phyloP scores from a whole-genome alignment of 176 grass and related monocot species.

The Zea luxurians region DNA sequence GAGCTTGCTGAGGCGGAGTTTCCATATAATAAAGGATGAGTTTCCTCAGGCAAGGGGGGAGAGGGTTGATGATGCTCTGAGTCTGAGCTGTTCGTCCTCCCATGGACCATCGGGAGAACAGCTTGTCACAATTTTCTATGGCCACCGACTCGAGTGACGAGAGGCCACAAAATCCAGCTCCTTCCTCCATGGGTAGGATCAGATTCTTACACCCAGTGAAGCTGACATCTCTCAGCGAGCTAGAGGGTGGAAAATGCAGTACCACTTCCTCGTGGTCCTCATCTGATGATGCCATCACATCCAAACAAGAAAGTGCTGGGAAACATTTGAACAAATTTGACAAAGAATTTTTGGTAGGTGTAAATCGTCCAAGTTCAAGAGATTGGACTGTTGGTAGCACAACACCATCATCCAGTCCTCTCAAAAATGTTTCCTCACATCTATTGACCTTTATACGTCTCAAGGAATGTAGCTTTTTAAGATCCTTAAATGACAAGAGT shows the following conservation, averaged over 20 bases:
- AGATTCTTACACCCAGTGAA: accelerated
- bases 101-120: conserved; percentile 5
- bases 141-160: neutral
- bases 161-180: neutral
- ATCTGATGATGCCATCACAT: neutral
- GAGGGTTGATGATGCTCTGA: neutral
- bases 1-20: too few species aligned
- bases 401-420: neutral
- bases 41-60: neutral
- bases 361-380: accelerated
- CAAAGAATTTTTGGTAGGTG: neutral
- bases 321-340: neutral
- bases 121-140: neutral
- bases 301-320: neutral
- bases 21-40: too few species aligned
- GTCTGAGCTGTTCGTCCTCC: neutral
- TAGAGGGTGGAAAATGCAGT: neutral
- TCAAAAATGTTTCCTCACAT: neutral
- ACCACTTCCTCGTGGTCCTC: neutral
- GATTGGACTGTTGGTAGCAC: neutral
- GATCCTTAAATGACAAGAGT: neutral
- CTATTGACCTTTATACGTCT: accelerated
- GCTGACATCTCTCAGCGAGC: accelerated
- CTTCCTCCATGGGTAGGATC: neutral
- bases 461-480: neutral